These are phyloP conservation scores for Exophiala calicioides DNA, from an alignment of 2,329 filamentous ascomycete species.

Conservation along the genomic window DNA sequence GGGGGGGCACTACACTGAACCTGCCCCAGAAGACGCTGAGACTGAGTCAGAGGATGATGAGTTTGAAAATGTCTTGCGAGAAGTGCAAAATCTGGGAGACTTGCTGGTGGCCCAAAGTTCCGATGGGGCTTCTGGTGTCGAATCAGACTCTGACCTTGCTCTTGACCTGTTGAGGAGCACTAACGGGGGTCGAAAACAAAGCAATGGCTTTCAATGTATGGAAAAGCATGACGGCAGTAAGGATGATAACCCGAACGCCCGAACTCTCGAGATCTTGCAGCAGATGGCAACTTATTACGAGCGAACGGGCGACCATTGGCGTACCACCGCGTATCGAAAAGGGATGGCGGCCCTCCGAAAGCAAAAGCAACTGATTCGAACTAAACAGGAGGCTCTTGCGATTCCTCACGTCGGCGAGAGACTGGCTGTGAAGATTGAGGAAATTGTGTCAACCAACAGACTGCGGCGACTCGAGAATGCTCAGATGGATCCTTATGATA, in stretches of 20 bases:
- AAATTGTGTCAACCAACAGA: conserved; percentile 74
- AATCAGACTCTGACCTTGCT: conserved; percentile 3
- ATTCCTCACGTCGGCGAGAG: conserved; percentile 71
- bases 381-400: conserved; percentile 66
- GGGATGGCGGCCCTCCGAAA: conserved; percentile 72
- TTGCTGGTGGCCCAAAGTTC: conserved; percentile 3
- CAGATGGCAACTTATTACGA: conserved; percentile 79
- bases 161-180: neutral
- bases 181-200: conserved; percentile 21
- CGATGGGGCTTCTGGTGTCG: neutral
- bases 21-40: conserved; percentile 42
- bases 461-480: conserved; percentile 73
- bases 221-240: conserved; percentile 52
- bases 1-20: neutral
- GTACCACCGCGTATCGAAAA: conserved; percentile 72
- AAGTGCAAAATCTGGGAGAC: conserved; percentile 10
- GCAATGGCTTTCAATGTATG: conserved; percentile 61
- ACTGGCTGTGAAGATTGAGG: conserved; percentile 82
- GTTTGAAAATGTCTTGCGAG: conserved; percentile 37
- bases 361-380: conserved; percentile 64
- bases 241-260: conserved; percentile 66
- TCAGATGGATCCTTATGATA: conserved; percentile 65
- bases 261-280: conserved; percentile 74
- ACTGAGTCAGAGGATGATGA: conserved; percentile 15
- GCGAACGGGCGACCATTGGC: conserved; percentile 74